Base-by-base conservation (phyloP, 2,329 filamentous ascomycete species). In the Chrysosphaeria jannelii region DNA sequence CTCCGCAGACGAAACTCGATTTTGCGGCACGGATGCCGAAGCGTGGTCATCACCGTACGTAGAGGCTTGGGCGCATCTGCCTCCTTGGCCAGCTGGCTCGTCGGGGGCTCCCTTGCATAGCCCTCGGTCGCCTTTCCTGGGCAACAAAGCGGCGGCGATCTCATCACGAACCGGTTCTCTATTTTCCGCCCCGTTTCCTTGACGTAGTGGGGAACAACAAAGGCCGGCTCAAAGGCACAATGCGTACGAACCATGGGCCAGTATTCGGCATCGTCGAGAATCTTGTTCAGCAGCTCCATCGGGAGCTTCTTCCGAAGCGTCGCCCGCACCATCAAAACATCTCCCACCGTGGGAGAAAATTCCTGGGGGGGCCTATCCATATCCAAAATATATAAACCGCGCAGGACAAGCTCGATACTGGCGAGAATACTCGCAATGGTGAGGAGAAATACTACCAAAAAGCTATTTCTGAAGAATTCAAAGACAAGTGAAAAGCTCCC, bases 251-350 rank as follows among this genome's bases (percentile, higher is more conserved):
- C 49, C 31, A 53, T 52, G 9, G 51, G 51, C 61, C 62, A 68
- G 38, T 66, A 67, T 38, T 65, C 59, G 25, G 59, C 62, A 14
- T 44, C 36, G 33, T 68, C 60, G 25, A 66, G 38, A 21, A 68
- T 49, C 21, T 39, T 36, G 33, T 65, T 51, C 18, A 61, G 41
- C 0, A 68, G 28, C 28, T 66, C 61, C 2, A 45, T 36, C 0
- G 62, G 61, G 2, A 67, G 39, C 3, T 36, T 36, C 5, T 40
- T 38, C 24, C 45, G 43, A n/a, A 67, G 35, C 36, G 57, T 46
- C 8, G 43, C 34, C 25, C 53, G 55, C 8, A 51, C 46, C 1
- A 51, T 36, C 3, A 49, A 29, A 2, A 64, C 49, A 34, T 67
- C 57, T 19, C 44, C 36, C 4, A 49, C 36, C 0, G 38, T 43